These are phyloP conservation scores for Daldinia concentrica DNA, from an alignment of 495 filamentous ascomycete genomes.

Conservation along the genomic window DNA sequence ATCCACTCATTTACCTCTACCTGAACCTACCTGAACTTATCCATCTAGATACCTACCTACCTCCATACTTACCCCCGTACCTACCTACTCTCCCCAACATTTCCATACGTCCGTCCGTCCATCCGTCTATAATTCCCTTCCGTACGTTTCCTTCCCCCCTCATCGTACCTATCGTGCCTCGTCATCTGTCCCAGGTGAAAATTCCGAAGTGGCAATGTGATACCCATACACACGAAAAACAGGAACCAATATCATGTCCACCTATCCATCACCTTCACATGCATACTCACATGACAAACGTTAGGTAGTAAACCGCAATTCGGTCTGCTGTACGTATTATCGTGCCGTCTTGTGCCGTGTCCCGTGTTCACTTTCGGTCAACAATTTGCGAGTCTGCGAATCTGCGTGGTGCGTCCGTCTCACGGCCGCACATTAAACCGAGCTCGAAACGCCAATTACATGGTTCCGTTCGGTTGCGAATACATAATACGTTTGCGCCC, in stretches of 20 bases:
- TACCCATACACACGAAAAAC: background rate
- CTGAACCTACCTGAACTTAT: too few species aligned
- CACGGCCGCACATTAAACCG: background rate
- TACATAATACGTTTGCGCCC: background rate
- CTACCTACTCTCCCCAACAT: too few species aligned
- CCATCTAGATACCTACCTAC: too few species aligned
- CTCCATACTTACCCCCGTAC: too few species aligned
- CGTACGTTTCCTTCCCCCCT: too few species aligned
- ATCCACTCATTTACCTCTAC: too few species aligned
- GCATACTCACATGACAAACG: background rate
- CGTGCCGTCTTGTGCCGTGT: background rate
- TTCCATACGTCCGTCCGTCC: background rate
- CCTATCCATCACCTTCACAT: background rate
- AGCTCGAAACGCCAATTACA: background rate
- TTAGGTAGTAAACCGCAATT: background rate
- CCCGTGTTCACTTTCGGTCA: conserved; percentile 2
- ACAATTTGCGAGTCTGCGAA: background rate
- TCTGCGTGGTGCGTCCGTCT: background rate
- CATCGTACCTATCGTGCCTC: background rate
- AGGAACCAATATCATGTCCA: background rate
- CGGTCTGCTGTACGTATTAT: background rate
- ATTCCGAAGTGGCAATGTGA: background rate
- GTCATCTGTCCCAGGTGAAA: conserved; percentile 1
- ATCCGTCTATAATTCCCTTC: background rate
- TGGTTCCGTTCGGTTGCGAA: background rate